Conservation (phyloP, 163 green algal genomes). For the Scenedesmus sp. region DNA sequence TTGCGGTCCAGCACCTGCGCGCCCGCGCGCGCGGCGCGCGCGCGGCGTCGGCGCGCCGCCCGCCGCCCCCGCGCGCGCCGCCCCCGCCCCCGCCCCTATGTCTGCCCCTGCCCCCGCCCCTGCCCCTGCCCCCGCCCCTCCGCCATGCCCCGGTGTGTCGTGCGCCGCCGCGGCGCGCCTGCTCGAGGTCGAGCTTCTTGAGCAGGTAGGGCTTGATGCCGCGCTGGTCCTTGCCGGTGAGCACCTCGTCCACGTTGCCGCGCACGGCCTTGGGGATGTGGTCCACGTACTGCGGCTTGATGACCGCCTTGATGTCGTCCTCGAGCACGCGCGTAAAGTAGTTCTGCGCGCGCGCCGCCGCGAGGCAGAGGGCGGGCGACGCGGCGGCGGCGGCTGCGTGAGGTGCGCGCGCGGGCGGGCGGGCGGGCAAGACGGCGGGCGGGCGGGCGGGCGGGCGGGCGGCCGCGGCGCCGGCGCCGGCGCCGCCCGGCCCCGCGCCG, state of each 20-base stretch:
- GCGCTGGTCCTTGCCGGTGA: slow-evolving; percentile 88
- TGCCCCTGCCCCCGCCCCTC: neutral
- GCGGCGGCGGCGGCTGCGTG: no score
- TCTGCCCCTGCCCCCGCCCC: neutral
- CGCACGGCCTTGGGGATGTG: slow-evolving; percentile 95
- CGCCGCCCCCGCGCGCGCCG: neutral
- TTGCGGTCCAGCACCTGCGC: slow-evolving; percentile 93
- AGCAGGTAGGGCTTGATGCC: slow-evolving; percentile 77
- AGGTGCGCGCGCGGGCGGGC: no score
- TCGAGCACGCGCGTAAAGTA: slow-evolving; percentile 98
- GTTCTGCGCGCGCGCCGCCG: slow-evolving; percentile 63
- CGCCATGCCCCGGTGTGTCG: neutral
- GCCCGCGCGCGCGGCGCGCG: no score
- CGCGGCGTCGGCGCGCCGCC: no score
- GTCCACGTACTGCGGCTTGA: slow-evolving; percentile 99
- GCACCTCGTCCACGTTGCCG: slow-evolving; percentile 88
- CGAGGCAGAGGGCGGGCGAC: neutral
- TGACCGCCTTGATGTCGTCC: slow-evolving; percentile 96
- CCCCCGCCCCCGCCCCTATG: no score
- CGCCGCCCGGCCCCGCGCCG: no score
- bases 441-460: no score
- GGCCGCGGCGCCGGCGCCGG: no score
- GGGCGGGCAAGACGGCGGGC: no score
- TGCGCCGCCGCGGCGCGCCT: no score
- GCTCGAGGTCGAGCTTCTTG: slow-evolving; percentile 82